Base-by-base conservation (phyloP, 768 basidiomycete species). In the Rhodocollybia butyracea region DNA sequence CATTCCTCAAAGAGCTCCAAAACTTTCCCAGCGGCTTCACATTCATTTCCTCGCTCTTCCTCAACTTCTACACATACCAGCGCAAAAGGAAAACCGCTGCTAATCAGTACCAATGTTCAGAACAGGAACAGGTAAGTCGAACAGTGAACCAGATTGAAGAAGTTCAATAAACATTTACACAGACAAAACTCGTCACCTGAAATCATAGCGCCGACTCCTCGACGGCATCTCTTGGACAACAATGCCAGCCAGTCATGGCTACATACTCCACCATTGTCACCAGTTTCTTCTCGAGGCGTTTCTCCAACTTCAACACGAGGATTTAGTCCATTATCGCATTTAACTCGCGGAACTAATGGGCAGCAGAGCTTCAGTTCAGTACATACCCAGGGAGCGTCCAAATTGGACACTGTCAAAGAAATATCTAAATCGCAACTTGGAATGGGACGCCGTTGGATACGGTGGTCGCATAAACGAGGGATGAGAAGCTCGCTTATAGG, bases 391-490 rank as follows among this genome's bases (percentile, higher is more conserved):
- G 68, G 71, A 39, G 12, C 31, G 29, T n/a, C 41, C 15, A 46
- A 22, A 56, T 39, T 39, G 17, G 29, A 6, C 22, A 48, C 15
- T 17, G 46, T 39, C 26, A 52, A 60, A 58, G 42, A 43, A 52
- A 59, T 43, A 8, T 60, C 60, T 21, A 65, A 66, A 13, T 63
- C 62, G 22, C 70, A 71, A 32, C 60, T 61, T 26, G 68, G 73
- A 5, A 76, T 83, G 68, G 87, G 77, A 11, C 74, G 79, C 59
- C 66, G 85, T 40, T 89, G 85, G 85, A 73, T 89, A 36, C 76
- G 85, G 40, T 93, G 88, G 89, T 89, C 92, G 87, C 87, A 90
- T 58, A 85, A 78, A 59, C 74, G 80, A 31, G 79, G 77, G 17
- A 66, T 89, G 65, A 84, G 77, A 61, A 63, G 66, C 2, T 87